Evolutionary conservation across 306 rosid species (phyloP).

Genomic region (Pyrus bretschneideri): DNA sequence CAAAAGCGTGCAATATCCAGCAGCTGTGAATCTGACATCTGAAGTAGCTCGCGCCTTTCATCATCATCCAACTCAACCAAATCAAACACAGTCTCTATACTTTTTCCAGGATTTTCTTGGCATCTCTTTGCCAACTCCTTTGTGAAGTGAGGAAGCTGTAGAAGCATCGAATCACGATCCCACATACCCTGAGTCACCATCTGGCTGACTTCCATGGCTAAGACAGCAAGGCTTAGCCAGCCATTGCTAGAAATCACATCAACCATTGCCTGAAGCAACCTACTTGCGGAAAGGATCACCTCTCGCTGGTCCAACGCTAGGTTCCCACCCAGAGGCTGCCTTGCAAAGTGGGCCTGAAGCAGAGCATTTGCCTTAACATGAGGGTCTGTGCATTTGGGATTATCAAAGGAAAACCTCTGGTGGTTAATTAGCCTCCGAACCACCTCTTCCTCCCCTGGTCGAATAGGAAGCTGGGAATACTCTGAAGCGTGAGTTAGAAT

Average conservation of each 20-base stretch:
- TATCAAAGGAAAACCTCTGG: slow-evolving; percentile 83
- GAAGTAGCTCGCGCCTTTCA: slow-evolving; percentile 67
- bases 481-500: slow-evolving; percentile 80
- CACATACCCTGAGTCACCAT: slow-evolving; percentile 94
- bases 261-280: slow-evolving; percentile 87
- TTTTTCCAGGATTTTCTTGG: slow-evolving; percentile 61
- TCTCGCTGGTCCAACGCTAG: slow-evolving; percentile 79
- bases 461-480: slow-evolving; percentile 76
- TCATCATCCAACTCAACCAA: slow-evolving; percentile 84
- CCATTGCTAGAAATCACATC: slow-evolving; percentile 93
- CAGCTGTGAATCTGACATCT: slow-evolving; percentile 70
- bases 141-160: slow-evolving; percentile 89
- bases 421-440: slow-evolving; percentile 77
- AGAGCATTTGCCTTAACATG: slow-evolving; percentile 82
- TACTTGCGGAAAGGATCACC: slow-evolving; percentile 75
- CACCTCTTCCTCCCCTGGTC: slow-evolving; percentile 89
- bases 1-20: slow-evolving; percentile 74
- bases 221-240: slow-evolving; percentile 78
- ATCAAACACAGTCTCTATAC: slow-evolving; percentile 76
- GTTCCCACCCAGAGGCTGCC: slow-evolving; percentile 78
- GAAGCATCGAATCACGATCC: slow-evolving; percentile 89
- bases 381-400: slow-evolving; percentile 72
- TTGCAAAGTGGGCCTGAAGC: slow-evolving; percentile 89
- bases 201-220: slow-evolving; percentile 93
- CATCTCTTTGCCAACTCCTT: slow-evolving; percentile 80